Evolutionary conservation across 169 alveolate species (phyloP).

Genomic region (Theileria luwenshuni): DNA sequence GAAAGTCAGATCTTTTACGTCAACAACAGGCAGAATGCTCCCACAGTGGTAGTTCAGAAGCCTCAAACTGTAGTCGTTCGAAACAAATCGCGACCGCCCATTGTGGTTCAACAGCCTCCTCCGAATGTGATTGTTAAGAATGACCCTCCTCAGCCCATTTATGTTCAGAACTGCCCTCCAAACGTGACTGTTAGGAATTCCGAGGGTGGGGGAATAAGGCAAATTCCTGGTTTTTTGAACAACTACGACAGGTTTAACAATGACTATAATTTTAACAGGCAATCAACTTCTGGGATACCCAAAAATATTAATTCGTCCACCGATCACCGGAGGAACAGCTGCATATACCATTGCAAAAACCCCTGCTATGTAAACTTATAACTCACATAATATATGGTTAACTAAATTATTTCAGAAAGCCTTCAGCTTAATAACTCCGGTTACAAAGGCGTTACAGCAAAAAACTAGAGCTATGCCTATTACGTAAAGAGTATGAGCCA

Average conservation of each 20-base stretch:
- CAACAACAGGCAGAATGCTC: slow-evolving; percentile 76
- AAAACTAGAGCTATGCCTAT: slow-evolving; percentile 15
- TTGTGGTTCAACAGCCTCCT: slow-evolving; percentile 81
- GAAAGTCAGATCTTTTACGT: slow-evolving; percentile 58
- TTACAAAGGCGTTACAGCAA: background rate
- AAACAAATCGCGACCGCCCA: slow-evolving; percentile 76
- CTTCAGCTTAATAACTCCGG: background rate
- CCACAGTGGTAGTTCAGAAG: slow-evolving; percentile 75
- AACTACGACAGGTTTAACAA: background rate
- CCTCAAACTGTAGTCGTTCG: slow-evolving; percentile 80
- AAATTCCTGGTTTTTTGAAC: background rate
- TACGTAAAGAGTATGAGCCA: slow-evolving; percentile 69
- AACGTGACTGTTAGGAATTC: slow-evolving; percentile 75
- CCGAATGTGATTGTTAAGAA: slow-evolving; percentile 77
- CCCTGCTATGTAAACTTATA: slow-evolving; percentile 5
- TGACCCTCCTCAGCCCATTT: slow-evolving; percentile 80
- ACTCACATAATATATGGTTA: background rate
- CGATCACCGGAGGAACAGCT: slow-evolving; percentile 4
- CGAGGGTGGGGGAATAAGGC: background rate
- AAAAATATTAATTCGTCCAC: background rate
- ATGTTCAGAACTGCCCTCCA: slow-evolving; percentile 77
- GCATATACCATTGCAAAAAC: slow-evolving; percentile 9
- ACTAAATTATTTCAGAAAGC: background rate
- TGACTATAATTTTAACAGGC: background rate
- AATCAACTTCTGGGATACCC: slow-evolving; percentile 2